Evolutionary conservation across 2,329 filamentous ascomycete species (phyloP).

Genomic region (Pestalotiopsis sp.): DNA sequence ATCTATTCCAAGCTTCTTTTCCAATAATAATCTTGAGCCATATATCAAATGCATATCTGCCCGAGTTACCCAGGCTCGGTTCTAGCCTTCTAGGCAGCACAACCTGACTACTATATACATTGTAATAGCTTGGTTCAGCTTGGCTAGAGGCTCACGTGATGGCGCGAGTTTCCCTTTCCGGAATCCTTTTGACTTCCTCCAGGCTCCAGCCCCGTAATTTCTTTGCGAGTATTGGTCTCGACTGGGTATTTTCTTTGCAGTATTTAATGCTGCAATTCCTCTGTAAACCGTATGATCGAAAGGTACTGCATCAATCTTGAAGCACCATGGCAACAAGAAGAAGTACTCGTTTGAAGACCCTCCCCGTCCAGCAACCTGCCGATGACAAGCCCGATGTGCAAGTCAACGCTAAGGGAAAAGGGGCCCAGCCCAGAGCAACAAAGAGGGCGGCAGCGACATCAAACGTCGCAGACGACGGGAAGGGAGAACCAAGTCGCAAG

Average conservation of each 20-base stretch:
- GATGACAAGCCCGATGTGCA: neutral
- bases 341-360: neutral
- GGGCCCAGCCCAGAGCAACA: neutral
- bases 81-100: neutral
- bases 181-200: neutral
- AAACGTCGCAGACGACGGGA: neutral
- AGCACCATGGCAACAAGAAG: constrained; percentile 1
- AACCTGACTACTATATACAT: neutral
- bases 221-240: neutral
- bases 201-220: neutral
- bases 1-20: neutral
- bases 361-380: neutral
- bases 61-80: neutral
- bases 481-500: neutral
- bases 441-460: neutral
- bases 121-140: neutral
- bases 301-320: neutral
- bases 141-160: neutral
- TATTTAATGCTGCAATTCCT: neutral
- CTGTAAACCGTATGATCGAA: neutral
- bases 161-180: neutral
- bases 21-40: neutral
- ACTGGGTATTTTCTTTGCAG: neutral
- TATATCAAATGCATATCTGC: neutral
- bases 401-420: neutral